phyloP scores from a whole-genome alignment of 305 asterid species.

The Fraxinus nigra region DNA sequence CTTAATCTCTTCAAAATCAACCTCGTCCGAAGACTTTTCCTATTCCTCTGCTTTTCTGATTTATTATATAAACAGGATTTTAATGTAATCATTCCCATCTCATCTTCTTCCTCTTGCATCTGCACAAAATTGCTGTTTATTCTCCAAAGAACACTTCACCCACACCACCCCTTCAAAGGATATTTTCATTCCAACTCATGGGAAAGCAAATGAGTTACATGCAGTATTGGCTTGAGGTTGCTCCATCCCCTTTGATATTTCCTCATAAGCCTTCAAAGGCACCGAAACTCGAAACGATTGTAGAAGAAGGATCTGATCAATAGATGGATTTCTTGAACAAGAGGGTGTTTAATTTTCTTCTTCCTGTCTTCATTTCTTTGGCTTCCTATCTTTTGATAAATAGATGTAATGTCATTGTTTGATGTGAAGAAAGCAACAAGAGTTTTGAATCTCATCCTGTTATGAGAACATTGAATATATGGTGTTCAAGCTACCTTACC shows the following conservation, averaged over 20 bases:
- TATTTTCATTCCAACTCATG: not conserved
- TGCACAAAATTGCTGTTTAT: not conserved
- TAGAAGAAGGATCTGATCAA: not conserved
- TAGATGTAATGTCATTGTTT: not conserved
- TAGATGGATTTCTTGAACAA: not conserved
- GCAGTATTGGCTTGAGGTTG: not conserved
- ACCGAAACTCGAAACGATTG: not conserved
- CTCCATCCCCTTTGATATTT: not conserved
- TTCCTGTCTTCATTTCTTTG: not conserved
- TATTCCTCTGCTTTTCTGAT: not conserved
- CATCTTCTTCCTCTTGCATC: not conserved
- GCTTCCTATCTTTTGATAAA: not conserved
- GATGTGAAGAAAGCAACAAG: not conserved
- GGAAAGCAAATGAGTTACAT: not conserved
- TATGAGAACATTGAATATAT: not conserved
- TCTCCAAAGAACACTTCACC: not conserved
- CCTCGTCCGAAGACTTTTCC: not conserved
- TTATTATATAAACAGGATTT: not conserved
- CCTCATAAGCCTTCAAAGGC: not conserved
- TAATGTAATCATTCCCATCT: not conserved
- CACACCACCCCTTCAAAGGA: not conserved
- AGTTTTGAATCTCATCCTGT: not conserved
- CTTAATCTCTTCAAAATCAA: not conserved
- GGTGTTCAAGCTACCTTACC: not conserved
- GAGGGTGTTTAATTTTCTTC: not conserved